Percentiles rank a stretch among this genome's conserved stretches.
phyloP scores from a whole-genome alignment of 2,329 filamentous ascomycete species.

The Calonectria pauciramosa region DNA sequence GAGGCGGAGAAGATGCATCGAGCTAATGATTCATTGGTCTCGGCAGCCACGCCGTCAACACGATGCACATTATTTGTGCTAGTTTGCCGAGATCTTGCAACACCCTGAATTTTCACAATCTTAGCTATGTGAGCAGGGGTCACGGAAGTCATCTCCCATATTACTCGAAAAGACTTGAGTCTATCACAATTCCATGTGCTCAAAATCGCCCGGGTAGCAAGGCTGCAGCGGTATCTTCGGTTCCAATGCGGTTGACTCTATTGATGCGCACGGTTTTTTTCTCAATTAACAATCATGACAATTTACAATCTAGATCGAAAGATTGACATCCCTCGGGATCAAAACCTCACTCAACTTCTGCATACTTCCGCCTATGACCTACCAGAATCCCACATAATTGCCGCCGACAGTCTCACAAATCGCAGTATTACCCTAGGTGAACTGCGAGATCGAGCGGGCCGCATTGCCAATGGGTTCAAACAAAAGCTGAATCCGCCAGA shows the following conservation, averaged over 20 bases:
- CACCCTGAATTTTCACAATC: background rate
- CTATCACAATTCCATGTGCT: background rate
- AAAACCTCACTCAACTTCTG: constrained; percentile 60
- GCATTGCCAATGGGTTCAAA: constrained; percentile 56
- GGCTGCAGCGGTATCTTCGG: background rate
- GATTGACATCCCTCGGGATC: constrained; percentile 53
- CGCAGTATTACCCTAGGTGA: constrained; percentile 60
- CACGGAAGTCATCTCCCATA: constrained; percentile 30
- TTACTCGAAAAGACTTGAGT: background rate
- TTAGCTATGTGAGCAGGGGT: constrained; percentile 1
- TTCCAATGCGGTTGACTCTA: background rate
- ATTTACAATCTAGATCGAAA: constrained; percentile 47
- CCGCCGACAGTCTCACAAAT: constrained; percentile 58
- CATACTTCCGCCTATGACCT: constrained; percentile 52
- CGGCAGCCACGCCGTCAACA: background rate
- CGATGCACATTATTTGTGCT: constrained; percentile 10
- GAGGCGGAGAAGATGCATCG: background rate
- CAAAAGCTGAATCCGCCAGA: constrained; percentile 49
- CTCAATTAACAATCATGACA: constrained; percentile 42
- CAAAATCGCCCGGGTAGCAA: background rate
- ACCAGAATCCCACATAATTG: constrained; percentile 58
- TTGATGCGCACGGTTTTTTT: background rate
- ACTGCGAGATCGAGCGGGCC: constrained; percentile 56
- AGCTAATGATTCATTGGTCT: constrained; percentile 31
- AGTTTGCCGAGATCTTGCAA: background rate